Percentiles rank a stretch among this genome's conserved stretches.
These are phyloP conservation scores for Naganishia vaughanmartiniae DNA, from an alignment of 768 basidiomycete genomes.

Conservation along the genomic window DNA sequence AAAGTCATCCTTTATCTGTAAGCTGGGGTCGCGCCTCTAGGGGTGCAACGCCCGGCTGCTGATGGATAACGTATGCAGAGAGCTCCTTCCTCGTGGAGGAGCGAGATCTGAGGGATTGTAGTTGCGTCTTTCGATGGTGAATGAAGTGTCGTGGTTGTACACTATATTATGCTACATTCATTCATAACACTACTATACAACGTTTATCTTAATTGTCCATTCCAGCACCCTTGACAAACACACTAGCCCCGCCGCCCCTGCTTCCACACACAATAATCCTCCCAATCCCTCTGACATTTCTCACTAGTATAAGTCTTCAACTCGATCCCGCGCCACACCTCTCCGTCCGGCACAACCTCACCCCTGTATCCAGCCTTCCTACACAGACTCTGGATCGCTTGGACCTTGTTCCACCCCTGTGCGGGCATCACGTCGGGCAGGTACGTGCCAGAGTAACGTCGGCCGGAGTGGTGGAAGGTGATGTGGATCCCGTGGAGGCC, in stretches of 20 bases:
- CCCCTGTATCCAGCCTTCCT: constrained; percentile 74
- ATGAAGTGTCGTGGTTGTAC: too few species aligned
- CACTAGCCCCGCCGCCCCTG: constrained; percentile 14
- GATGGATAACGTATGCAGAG: constrained; percentile 5
- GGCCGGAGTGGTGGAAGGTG: constrained; percentile 59
- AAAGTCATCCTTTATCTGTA: constrained; percentile 19
- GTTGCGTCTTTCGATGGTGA: background rate
- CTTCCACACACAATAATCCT: constrained; percentile 39
- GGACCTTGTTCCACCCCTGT: constrained; percentile 89
- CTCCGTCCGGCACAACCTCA: constrained; percentile 40
- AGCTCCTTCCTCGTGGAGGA: background rate
- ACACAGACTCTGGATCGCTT: constrained; percentile 86
- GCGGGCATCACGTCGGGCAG: constrained; percentile 87
- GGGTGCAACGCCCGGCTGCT: constrained; percentile 9
- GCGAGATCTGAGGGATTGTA: constrained; percentile 6
- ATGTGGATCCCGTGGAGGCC: constrained; percentile 91
- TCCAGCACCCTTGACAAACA: background rate
- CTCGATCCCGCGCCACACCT: constrained; percentile 42
- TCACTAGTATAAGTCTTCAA: constrained; percentile 46
- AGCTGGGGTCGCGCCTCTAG: background rate
- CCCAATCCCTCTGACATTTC: constrained; percentile 41
- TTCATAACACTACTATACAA: too few species aligned
- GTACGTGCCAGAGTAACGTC: constrained; percentile 74
- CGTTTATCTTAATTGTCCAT: background rate
- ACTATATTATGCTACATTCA: too few species aligned